Evolutionary conservation across 192 early-diverging fungal species (phyloP), one percentile per base, ranked within the genome.

Genomic region (Allomyces javanicus): DNA sequence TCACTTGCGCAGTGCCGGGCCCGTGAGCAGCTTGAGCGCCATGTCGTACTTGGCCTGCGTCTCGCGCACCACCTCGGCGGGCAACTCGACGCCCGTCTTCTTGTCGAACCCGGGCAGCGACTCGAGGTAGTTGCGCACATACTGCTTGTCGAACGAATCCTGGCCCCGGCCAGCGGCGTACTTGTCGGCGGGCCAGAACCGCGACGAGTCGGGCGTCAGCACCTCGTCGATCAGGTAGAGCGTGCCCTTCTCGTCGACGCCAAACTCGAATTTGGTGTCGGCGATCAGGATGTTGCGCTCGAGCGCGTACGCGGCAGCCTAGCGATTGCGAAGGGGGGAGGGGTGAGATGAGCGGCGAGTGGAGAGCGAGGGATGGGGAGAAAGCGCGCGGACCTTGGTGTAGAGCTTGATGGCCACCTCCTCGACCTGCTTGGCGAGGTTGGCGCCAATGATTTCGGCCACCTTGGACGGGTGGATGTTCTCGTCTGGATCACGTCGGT

Each of bases 221-320:
- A 92, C 94, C 75, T 99, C 96, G 72, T 99, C 96, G 19, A 91
- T 86, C 65, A 99, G 77, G 69, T 92, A 84, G 24, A 97, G 72
- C 24, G 74, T 78, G 67, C 89, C 89, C 19, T 88, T 66, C 43
- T 79, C 76, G 76, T 97, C 91, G 10, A 91, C 83, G 65, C 96
- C 96, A 83, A 99, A 99, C 77, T 99, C 96, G 73, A 99, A 96
- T 75, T 99, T 99, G 44, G 96, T 99, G 67, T 99, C 96, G 12
- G 96, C 96, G 77, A 99, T 99, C 64, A 99, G 91, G 66, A 99
- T 96, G 40, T 94, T 94, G 73, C 82, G 84, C 27, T 74, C 72
- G 6, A 73, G 63, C 4, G 94, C 94, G 67, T 92, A 94, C 55
- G 89, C 83, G 23, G 85, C 83, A 1, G 96, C 96, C 79, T 83